phyloP scores from a whole-genome alignment of 768 basidiomycete species.

The Hortiboletus campestris region DNA sequence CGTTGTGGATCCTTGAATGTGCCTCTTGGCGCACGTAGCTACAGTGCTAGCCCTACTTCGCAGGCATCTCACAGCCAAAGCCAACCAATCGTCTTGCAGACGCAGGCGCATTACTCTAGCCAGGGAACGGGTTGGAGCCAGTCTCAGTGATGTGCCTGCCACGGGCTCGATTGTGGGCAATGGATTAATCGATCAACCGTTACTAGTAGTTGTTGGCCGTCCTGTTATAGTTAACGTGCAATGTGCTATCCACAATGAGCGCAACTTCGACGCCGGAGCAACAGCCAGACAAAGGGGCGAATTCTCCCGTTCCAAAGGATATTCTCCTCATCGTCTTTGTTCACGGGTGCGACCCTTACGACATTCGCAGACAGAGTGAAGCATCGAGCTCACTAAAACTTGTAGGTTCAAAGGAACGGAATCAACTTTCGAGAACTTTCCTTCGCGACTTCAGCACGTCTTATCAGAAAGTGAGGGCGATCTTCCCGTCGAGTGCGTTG shows the following conservation, averaged over 20 bases:
- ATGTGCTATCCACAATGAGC: conserved; percentile 11
- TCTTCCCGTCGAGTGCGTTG: conserved; percentile 63
- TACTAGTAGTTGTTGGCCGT: too few relatives aligned
- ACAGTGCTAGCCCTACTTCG: background rate
- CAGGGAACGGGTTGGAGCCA: conserved; percentile 33
- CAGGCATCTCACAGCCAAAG: conserved; percentile 26
- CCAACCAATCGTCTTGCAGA: conserved; percentile 41
- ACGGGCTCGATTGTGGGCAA: background rate
- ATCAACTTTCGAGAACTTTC: conserved; percentile 75
- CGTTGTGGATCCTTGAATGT: conserved; percentile 25
- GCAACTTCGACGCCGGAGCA: conserved; percentile 4
- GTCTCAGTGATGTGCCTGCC: conserved; percentile 22
- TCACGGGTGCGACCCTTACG: conserved; percentile 56
- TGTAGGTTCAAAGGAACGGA: conserved; percentile 59
- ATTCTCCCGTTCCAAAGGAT: conserved; percentile 31
- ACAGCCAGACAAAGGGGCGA: conserved; percentile 4
- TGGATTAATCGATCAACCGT: background rate
- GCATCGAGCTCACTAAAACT: conserved; percentile 1
- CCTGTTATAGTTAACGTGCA: conserved; percentile 14
- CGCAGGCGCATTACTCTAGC: conserved; percentile 55
- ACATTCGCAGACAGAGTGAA: background rate
- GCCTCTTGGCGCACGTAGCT: background rate
- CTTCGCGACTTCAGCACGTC: conserved; percentile 73
- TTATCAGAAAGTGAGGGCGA: conserved; percentile 61
- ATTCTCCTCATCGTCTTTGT: conserved; percentile 71